A percentile compares a stretch with the other conserved stretches of the same genome.
Evolutionary conservation across 192 early-diverging fungal species (phyloP).

Genomic region (Umbelopsis isabellina): DNA sequence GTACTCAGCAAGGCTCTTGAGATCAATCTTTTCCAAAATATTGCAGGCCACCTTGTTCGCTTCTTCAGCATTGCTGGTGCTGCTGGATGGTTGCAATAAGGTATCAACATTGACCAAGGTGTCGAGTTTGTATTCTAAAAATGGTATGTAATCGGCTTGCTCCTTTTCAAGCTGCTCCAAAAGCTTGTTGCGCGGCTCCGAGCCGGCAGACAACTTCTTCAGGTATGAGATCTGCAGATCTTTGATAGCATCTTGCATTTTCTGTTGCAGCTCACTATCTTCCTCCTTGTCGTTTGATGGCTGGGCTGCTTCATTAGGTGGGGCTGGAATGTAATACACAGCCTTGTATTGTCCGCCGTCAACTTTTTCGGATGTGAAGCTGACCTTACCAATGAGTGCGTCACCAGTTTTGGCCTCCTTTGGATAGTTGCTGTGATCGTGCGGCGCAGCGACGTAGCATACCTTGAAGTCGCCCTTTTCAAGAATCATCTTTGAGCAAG

Average conservation of each 20-base stretch:
- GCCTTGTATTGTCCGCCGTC: conserved; percentile 52
- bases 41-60: conserved; percentile 56
- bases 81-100: neutral
- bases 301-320: conserved; percentile 48
- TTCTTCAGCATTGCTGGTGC: conserved; percentile 52
- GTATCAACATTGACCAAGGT: conserved; percentile 30
- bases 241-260: conserved; percentile 72
- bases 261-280: conserved; percentile 47
- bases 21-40: conserved; percentile 62
- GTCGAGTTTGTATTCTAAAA: conserved; percentile 60
- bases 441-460: conserved; percentile 61
- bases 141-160: conserved; percentile 59
- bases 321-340: conserved; percentile 55
- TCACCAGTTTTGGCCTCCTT: conserved; percentile 81
- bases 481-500: conserved; percentile 51
- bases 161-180: conserved; percentile 64
- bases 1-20: conserved; percentile 64
- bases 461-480: conserved; percentile 52
- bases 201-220: conserved; percentile 73
- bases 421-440: conserved; percentile 55
- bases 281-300: conserved; percentile 46
- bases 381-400: conserved; percentile 71
- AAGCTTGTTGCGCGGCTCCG: conserved; percentile 54
- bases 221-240: conserved; percentile 80
- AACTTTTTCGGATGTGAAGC: conserved; percentile 49